Percentiles rank a stretch among this genome's conserved stretches.
phyloP scores from a whole-genome alignment of 495 filamentous ascomycete species.

The Hypoxylon lienhwacheense region DNA sequence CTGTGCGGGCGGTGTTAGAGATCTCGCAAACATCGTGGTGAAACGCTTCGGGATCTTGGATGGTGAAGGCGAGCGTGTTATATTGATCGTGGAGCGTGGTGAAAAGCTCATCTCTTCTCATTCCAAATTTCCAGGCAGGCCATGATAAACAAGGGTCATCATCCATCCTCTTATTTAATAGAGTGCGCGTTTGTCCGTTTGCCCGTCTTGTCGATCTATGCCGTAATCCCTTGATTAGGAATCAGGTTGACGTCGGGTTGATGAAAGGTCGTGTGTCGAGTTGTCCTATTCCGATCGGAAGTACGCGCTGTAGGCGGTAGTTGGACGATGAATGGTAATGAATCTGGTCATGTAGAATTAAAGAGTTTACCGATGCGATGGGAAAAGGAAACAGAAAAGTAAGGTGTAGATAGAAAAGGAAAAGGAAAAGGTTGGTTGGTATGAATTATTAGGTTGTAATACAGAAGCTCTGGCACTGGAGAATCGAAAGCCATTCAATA shows the following conservation, averaged over 20 bases:
- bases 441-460: slow-evolving; percentile 18
- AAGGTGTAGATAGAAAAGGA: no score
- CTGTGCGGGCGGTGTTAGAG: slow-evolving; percentile 43
- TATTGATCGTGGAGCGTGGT: slow-evolving; percentile 42
- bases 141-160: slow-evolving; percentile 50
- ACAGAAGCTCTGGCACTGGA: slow-evolving; percentile 26
- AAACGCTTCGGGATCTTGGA: slow-evolving; percentile 41
- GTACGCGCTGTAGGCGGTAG: slow-evolving; percentile 8
- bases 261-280: slow-evolving; percentile 1
- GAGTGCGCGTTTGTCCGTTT: slow-evolving; percentile 3
- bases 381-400: no score
- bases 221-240: no score
- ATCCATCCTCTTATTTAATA: slow-evolving; percentile 50
- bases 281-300: slow-evolving; percentile 2
- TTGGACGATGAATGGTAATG: slow-evolving; percentile 13
- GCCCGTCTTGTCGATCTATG: slow-evolving; percentile 7
- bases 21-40: slow-evolving; percentile 47
- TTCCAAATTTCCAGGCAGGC: slow-evolving; percentile 55
- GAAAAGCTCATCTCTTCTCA: slow-evolving; percentile 42
- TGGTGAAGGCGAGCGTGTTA: slow-evolving; percentile 38
- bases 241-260: slow-evolving; percentile 4
- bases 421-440: slow-evolving; percentile 15
- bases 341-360: slow-evolving; percentile 20
- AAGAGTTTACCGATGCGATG: slow-evolving; percentile 33
- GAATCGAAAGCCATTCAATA: slow-evolving; percentile 45